Conservation (phyloP, 495 filamentous ascomycete species). For the Penicillium paradoxum region DNA sequence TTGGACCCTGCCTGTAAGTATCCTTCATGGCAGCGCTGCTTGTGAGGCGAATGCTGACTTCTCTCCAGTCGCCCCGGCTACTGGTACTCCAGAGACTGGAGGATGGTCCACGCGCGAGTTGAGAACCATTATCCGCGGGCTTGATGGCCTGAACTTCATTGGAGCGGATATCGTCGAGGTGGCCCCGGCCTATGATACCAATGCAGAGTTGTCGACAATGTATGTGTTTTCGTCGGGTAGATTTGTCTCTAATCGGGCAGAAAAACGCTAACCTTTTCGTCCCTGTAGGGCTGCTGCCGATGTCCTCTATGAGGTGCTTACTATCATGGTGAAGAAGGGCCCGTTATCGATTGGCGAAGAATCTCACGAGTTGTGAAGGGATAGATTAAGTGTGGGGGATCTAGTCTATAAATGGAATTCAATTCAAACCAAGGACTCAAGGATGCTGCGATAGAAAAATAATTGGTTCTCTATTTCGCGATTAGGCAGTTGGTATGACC, state of each 20-base stretch:
- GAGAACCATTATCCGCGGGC: constrained; percentile 65
- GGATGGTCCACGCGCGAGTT: constrained; percentile 83
- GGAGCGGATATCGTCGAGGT: constrained; percentile 79
- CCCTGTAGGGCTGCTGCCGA: constrained; percentile 57
- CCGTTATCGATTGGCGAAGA: constrained; percentile 32
- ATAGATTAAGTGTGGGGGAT: neutral
- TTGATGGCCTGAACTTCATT: constrained; percentile 70
- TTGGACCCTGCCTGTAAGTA: constrained; percentile 78
- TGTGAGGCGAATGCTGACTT: neutral
- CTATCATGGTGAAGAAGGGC: constrained; percentile 61
- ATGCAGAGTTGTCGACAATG: constrained; percentile 62
- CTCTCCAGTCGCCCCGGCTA: constrained; percentile 63
- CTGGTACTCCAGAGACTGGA: constrained; percentile 82
- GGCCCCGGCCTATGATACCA: constrained; percentile 64
- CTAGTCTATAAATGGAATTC: too few relatives aligned
- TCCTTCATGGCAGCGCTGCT: neutral
- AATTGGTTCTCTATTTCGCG: too few relatives aligned
- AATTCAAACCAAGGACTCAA: too few relatives aligned
- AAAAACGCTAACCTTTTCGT: neutral
- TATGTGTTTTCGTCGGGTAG: constrained; percentile 9
- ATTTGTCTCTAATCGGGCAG: neutral
- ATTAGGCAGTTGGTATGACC: too few relatives aligned
- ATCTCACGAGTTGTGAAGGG: constrained; percentile 9
- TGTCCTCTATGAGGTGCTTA: constrained; percentile 60
- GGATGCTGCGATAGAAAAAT: too few relatives aligned